phyloP scores from a whole-genome alignment of 352 stramenopile genomes.

The Globisporangium splendens region DNA sequence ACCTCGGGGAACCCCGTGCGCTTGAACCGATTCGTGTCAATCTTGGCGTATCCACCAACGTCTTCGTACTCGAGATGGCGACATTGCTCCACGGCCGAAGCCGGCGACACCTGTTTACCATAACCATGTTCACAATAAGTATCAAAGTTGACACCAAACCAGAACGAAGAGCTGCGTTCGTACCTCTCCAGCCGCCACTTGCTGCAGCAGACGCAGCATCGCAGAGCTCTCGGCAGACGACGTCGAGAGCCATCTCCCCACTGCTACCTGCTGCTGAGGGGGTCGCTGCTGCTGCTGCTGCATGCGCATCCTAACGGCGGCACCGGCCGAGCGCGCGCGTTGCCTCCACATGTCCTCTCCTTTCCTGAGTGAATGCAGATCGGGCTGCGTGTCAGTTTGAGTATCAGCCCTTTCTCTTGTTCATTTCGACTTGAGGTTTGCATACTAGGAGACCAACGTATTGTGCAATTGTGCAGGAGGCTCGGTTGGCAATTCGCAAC shows the following conservation, averaged over 20 bases:
- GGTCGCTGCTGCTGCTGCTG: not conserved
- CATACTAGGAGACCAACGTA: not conserved
- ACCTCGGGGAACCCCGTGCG: constrained; percentile 95
- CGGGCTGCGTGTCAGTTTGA: not conserved
- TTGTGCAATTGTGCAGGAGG: constrained; percentile 1
- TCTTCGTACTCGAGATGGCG: constrained; percentile 47
- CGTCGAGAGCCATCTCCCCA: constrained; percentile 12
- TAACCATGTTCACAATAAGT: not conserved
- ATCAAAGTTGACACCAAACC: not conserved
- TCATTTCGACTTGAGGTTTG: not conserved
- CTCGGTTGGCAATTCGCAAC: not conserved
- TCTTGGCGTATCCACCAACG: constrained; percentile 63
- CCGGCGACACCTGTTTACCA: constrained; percentile 23
- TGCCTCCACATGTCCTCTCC: not conserved
- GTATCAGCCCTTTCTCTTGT: not conserved
- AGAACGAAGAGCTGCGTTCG: constrained; percentile 3
- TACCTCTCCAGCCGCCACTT: constrained; percentile 52
- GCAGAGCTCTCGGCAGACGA: constrained; percentile 24
- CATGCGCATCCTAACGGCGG: not conserved
- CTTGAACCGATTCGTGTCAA: constrained; percentile 85
- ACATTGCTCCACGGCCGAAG: constrained; percentile 20
- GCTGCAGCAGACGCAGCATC: constrained; percentile 42
- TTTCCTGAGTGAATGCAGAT: not conserved
- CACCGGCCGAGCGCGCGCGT: constrained; percentile 1
- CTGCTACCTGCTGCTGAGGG: not conserved